A percentile compares a stretch with the other conserved stretches of the same genome.
These are phyloP conservation scores for Samsoniella hepiali DNA, from an alignment of 2,329 filamentous ascomycete genomes.

Conservation along the genomic window DNA sequence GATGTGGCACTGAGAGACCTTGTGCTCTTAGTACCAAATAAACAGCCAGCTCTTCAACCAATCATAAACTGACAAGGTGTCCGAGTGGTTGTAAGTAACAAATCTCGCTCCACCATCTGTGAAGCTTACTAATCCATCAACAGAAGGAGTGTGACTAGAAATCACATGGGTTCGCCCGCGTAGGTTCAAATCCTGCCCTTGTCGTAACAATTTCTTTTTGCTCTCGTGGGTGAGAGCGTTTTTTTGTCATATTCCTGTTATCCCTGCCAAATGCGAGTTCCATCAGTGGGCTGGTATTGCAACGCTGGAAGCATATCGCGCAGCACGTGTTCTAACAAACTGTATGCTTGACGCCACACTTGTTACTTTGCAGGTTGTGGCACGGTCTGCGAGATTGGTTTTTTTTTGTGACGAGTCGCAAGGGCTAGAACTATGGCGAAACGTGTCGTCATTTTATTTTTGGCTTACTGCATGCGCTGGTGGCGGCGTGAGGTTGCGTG, in stretches of 20 bases:
- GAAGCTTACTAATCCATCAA: background rate
- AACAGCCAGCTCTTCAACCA: background rate
- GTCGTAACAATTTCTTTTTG: constrained; percentile 10
- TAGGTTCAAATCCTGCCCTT: constrained; percentile 16
- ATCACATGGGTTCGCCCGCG: constrained; percentile 18
- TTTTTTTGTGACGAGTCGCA: background rate
- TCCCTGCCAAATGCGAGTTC: too few relatives aligned
- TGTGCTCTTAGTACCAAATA: background rate
- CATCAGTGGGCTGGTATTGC: too few relatives aligned
- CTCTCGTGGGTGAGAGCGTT: background rate
- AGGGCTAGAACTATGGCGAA: background rate
- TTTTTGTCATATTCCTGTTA: too few relatives aligned
- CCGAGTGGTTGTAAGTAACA: constrained; percentile 12
- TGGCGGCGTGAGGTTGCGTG: background rate
- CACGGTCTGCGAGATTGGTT: too few relatives aligned
- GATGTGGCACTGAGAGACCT: too few relatives aligned
- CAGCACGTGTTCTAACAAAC: too few relatives aligned
- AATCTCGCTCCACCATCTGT: background rate
- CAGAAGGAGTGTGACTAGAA: constrained; percentile 15
- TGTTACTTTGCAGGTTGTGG: too few relatives aligned
- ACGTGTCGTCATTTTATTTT: too few relatives aligned
- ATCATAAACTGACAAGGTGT: constrained; percentile 1
- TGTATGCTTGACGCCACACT: too few relatives aligned
- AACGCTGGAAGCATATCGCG: background rate
- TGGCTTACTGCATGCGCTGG: background rate